Base-by-base conservation (phyloP, 192 early-diverging fungal species). In the Linnemannia elongata region DNA sequence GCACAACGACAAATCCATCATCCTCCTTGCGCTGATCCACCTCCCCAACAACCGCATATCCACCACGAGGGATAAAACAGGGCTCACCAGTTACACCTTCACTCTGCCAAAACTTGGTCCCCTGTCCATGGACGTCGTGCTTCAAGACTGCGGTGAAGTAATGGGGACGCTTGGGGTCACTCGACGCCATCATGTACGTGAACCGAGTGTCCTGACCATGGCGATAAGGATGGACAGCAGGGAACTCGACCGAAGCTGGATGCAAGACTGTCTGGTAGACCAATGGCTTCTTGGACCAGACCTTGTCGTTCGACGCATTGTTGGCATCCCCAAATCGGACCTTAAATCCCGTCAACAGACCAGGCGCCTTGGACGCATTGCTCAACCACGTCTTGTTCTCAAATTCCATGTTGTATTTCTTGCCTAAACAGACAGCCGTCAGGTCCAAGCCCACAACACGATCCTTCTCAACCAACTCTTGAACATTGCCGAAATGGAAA, bases 161-260 rank as follows among this genome's bases (percentile, higher is more conserved):
- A 57, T 87, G 85, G n/a, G 85, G 85, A 6, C 85, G 79, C 72
- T 87, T 87, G 30, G 54, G 79, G 68, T 87, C 85, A 78, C 85
- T 87, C 24, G 85, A 87, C 3, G 85, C 85, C 85, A 87, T 87
- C 76, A 87, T 77, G 47, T 87, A 87, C 7, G 85, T 87, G 36
- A 78, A 87, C 1, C 85, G 76, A 12, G 85, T 87, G 7, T 72
- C 47, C 63, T 78, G 35, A n/a, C 85, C 85, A 75, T 87, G 85
- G 27, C 85, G 79, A 68, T 78, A 87, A n/a, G 85, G 85, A 35
- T 87, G 85, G 1, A 87, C 80, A 0, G 74, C 76, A 1, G 85
- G 85, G 35, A 87, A 87, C 78, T 87, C 85, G 42, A 87, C 85
- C 42, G 85, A 87, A 10, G 85, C 85, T 12, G 75, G 60, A 38